phyloP scores from a whole-genome alignment of 805 yeast genomes.

The Candida wancherniae region DNA sequence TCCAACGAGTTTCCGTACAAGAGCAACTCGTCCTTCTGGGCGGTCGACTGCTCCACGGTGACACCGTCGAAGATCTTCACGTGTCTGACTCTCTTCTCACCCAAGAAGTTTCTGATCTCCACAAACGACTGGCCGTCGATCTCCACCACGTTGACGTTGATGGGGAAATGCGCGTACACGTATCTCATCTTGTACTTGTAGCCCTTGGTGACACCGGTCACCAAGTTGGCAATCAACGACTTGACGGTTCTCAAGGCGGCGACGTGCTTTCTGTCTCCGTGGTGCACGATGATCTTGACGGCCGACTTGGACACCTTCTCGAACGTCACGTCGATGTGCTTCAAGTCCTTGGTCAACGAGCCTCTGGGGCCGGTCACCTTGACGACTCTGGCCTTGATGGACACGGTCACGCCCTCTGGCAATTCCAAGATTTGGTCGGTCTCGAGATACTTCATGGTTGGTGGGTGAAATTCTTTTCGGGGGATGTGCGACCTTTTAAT shows the following conservation, averaged over 20 bases:
- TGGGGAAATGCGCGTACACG: constrained; percentile 99
- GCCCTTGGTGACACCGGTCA: constrained; percentile 99
- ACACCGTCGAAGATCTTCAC: constrained; percentile 89
- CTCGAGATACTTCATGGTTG: constrained; percentile 72
- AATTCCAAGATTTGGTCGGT: constrained; percentile 76
- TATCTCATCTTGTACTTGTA: constrained; percentile 99
- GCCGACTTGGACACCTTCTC: constrained; percentile 63
- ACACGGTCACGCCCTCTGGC: constrained; percentile 92
- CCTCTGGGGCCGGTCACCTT: constrained; percentile 98
- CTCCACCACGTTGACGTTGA: constrained; percentile 89
- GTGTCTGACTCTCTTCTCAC: constrained; percentile 95
- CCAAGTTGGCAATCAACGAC: constrained; percentile 88
- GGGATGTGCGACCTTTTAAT: too few species aligned
- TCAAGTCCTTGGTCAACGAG: constrained; percentile 79
- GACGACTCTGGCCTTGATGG: constrained; percentile 86
- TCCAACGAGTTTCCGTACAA: constrained; percentile 94
- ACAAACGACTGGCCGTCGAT: constrained; percentile 68
- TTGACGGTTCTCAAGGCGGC: constrained; percentile 99
- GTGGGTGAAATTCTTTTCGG: too few species aligned
- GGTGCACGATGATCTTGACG: constrained; percentile 89
- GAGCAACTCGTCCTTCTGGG: constrained; percentile 91
- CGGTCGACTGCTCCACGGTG: constrained; percentile 69
- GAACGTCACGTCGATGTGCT: constrained; percentile 95
- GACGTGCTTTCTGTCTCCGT: constrained; percentile 99
- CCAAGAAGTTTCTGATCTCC: constrained; percentile 99